These are phyloP conservation scores for Escovopsis sp. DNA, from an alignment of 2,329 filamentous ascomycete species.

Conservation along the genomic window DNA sequence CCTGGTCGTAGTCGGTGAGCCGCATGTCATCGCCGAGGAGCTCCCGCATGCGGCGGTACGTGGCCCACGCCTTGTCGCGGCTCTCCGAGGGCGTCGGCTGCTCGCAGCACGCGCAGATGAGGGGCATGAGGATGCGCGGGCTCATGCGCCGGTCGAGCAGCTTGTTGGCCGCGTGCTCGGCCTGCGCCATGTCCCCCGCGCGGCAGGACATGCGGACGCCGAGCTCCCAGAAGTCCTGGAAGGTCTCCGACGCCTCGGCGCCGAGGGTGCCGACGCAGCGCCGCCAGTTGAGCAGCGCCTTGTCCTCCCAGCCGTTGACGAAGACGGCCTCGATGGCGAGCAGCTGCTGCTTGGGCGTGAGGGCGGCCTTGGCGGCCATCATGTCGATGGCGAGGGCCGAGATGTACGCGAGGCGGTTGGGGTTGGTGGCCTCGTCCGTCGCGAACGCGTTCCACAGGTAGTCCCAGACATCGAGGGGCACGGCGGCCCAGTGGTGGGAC, in stretches of 20 bases:
- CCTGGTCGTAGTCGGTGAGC: conserved; percentile 62
- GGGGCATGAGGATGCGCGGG: conserved; percentile 44
- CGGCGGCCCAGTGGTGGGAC: conserved; percentile 31
- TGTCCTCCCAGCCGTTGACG: conserved; percentile 41
- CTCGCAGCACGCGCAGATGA: conserved; percentile 55
- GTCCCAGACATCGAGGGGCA: conserved; percentile 49
- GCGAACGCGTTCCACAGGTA: conserved; percentile 51
- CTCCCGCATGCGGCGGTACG: conserved; percentile 50
- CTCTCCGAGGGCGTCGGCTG: conserved; percentile 26
- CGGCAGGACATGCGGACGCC: conserved; percentile 51
- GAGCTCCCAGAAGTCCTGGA: conserved; percentile 45
- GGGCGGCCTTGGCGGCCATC: conserved; percentile 37
- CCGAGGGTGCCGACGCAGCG: conserved; percentile 39
- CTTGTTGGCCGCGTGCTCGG: conserved; percentile 39
- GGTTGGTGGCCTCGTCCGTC: conserved; percentile 32
- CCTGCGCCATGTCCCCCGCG: conserved; percentile 41
- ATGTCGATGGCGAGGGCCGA: conserved; percentile 52
- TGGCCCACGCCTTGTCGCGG: conserved; percentile 46
- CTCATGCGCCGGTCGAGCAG: conserved; percentile 36
- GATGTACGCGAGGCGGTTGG: conserved; percentile 45
- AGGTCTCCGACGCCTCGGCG: conserved; percentile 27
- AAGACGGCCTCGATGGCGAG: conserved; percentile 56
- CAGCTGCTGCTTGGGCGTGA: conserved; percentile 45
- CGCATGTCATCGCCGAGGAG: conserved; percentile 46
- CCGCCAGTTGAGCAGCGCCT: conserved; percentile 51